These are phyloP conservation scores for Dioscorea dumetorum DNA, from an alignment of 106 monocot species.

Conservation along the genomic window DNA sequence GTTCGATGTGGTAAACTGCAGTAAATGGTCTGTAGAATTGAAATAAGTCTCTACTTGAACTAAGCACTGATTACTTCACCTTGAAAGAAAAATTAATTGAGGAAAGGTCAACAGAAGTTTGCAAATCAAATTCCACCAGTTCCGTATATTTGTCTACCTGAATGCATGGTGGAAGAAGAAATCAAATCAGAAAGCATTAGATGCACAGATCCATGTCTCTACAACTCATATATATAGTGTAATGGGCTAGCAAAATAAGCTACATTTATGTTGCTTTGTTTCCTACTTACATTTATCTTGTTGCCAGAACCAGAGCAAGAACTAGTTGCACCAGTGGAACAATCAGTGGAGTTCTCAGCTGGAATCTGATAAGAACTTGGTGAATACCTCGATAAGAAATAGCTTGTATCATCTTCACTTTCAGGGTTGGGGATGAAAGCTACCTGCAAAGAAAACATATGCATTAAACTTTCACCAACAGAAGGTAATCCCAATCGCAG, in stretches of 20 bases:
- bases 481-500: too few relatives aligned
- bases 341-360: conserved; percentile 27
- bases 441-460: conserved; percentile 29
- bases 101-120: conserved; percentile 39
- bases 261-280: too few relatives aligned
- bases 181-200: too few relatives aligned
- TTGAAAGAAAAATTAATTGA: conserved; percentile 76
- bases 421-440: conserved; percentile 65
- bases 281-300: conserved; percentile 20
- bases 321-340: conserved; percentile 24
- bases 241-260: too few relatives aligned
- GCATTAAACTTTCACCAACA: not conserved
- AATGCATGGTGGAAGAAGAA: not conserved
- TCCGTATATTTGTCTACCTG: conserved; percentile 32
- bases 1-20: too few relatives aligned
- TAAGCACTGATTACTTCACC: conserved; percentile 19
- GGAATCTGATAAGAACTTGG: conserved; percentile 13
- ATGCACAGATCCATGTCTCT: too few relatives aligned
- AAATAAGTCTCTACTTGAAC: not conserved
- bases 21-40: too few relatives aligned
- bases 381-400: conserved; percentile 49
- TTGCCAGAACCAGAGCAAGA: conserved; percentile 18
- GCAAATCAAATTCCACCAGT: conserved; percentile 25
- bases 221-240: too few relatives aligned
- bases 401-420: conserved; percentile 66